Evolutionary conservation across 1,139 yeast genomes (phyloP), one percentile per base, ranked within the genome.

Genomic region (Yamadazyma aaseri): DNA sequence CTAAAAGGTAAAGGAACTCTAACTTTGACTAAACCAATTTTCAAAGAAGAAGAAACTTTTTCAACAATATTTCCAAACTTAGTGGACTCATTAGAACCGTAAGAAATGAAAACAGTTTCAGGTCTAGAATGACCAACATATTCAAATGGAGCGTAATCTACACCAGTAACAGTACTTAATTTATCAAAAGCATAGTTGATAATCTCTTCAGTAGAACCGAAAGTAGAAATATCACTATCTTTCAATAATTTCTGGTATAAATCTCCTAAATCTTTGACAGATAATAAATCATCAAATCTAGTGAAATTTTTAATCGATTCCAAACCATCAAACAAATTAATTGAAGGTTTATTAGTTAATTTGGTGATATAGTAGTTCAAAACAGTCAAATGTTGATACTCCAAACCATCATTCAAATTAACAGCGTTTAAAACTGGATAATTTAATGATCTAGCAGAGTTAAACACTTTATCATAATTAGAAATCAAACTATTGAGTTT

Each of bases 1-100:
- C 79, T 79, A 56, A 89, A 84, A 35, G 95, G 92, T 36, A 83
- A 65, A 38, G 95, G 94, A 33, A 86, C 76, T 58, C 96, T 77
- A 34, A 84, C 78, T 40, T 81, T 73, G 38, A 90, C 59, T 33
- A 82, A 73, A 41, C 94, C 97, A 31, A 77, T 68, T 17, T 63
- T 65, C 30, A 58, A 56, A 9, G 60, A 46, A 13, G 53, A 45
- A 12, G 53, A 45, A 17, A 68, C 55, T 21, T 58, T 58, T 22
- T 53, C 45, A 34, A 81, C 63, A 22, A 75, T 66, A 29, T 65
- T 60, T 28, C 73, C 49, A 27, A 86, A 71, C 42, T 79, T 63
- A 31, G 76, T 68, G 12, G 82, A 62, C 53, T 82, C 92, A 29
- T 76, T 64, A 14, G 94, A 71, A 18, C 96, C 96, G 50, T 83